Evolutionary conservation across 164 flowering plant species (phyloP), one percentile per base, ranked within the genome.

Genomic region (Nymphaea colorata): DNA sequence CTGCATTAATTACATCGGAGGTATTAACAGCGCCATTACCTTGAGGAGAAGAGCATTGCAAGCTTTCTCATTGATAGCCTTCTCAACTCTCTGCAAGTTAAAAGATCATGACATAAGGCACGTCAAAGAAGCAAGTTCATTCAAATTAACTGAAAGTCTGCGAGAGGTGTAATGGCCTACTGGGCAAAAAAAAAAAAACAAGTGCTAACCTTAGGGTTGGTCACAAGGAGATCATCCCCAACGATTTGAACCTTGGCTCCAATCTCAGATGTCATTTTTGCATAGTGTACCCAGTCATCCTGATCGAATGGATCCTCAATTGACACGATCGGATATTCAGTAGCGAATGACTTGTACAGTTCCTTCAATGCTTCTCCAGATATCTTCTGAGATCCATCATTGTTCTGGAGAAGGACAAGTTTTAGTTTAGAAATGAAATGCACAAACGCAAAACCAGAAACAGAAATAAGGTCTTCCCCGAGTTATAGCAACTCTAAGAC

Each of bases 31-130:
- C 57, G 14, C 0, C 53, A 45, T 25, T 17, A 85, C 89, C 89
- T 85, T 85, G 72, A 85, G 73, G 41, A 82, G 76, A 80, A 84
- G 87, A 51, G 87, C 87, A 75, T 84, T 84, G 79, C 87, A 82
- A 6, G 83, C 5, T 67, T 84, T 84, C 69, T 82, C 87, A 53
- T 79, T 82, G 69, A 84, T 84, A 63, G 85, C 87, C 78, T 84
- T 84, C 66, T 75, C 84, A 2, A 83, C 84, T 62, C 86, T 79
- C 84, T 81, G 76, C 67, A 69, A 44, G 62, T 64, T 43, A 51
- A 41, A 43, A 65, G 57, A 8, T 51, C 57, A 51, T 8, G 14
- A 25, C 36, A 25, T 25, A 47, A 4, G 57, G 3, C 14, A 0
- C 36, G 36, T 25, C 36, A 25, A 25, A 25, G 36, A 25, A 25